phyloP scores from a whole-genome alignment of 176 grass and related monocot genomes.

The Otatea glauca region DNA sequence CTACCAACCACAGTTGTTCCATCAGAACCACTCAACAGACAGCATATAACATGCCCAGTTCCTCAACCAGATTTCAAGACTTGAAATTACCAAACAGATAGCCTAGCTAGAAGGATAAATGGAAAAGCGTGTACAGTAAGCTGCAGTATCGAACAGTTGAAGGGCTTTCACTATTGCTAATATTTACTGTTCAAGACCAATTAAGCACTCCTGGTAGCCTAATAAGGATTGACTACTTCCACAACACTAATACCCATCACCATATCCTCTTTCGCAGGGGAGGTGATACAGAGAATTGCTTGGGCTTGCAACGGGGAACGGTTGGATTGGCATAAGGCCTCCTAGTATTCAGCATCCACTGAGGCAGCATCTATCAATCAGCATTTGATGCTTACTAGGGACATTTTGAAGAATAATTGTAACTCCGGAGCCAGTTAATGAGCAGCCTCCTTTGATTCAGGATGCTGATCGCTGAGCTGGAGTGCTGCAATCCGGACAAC shows the following conservation, averaged over 20 bases:
- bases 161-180: not conserved
- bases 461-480: conserved; percentile 46
- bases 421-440: conserved; percentile 47
- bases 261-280: no score
- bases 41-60: no score
- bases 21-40: no score
- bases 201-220: no score
- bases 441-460: conserved; percentile 59
- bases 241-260: no score
- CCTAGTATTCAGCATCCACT: conserved; percentile 49
- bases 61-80: not conserved
- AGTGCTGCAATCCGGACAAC: conserved; percentile 57
- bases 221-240: no score
- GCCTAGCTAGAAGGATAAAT: not conserved
- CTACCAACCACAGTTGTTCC: not conserved
- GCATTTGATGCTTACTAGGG: not conserved
- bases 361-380: not conserved
- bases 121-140: not conserved
- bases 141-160: not conserved
- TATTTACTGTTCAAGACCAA: no score
- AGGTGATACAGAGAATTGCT: conserved; percentile 45
- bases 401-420: conserved; percentile 37
- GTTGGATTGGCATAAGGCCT: conserved; percentile 50
- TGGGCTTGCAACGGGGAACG: conserved; percentile 45
- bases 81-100: not conserved